Base-by-base conservation (phyloP, 345 rosid genomes). In the Citrus australasica region DNA sequence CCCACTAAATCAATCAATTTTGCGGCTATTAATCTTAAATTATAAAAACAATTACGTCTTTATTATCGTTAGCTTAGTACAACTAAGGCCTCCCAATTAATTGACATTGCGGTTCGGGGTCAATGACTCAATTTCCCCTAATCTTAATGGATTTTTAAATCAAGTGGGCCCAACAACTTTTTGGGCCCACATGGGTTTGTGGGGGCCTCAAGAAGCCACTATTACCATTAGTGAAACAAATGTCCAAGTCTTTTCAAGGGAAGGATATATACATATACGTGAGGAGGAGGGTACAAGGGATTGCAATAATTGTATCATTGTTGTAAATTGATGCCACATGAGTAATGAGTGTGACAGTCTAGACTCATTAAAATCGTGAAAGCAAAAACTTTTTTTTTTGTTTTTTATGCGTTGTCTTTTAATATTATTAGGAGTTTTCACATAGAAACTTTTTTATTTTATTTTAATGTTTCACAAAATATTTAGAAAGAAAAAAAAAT, bases 1-100 rank as follows among this genome's bases (percentile, higher is more conserved):
- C 27, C 10, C 53, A 10, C 22, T 1, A 59, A 60, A n/a, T 32
- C 67, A 25, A 30, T 42, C 37, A 67, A 19, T 66, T 74, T 62
- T 68, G 76, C 71, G 76, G 76, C 76, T 75, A 61, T 67, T 48
- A 58, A 68, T 74, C 35, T 5, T 59, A 19, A 19, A 37, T 67
- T 69, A 76, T 22, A 65, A 38, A 64, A 75, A 27, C 1, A 42
- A 46, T 13, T 32, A n/a, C 53, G 33, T 66, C 72, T 32, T n/a
- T 21, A 17, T 13, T 5, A 1, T 33, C 51, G 63, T 51, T 32
- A 33, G 55, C 51, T 51, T 32, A 33, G 55, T 37, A 30, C 33
- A 40, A 42, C 3, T 13, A 25, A 48, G 69, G 33, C 53, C 65
- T 67, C 74, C 82, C 73, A 53, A 53, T 33, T 4, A 68, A 67